Evolutionary conservation across 2,329 filamentous ascomycete species (phyloP).

Genomic region (Xylariaceae sp.): DNA sequence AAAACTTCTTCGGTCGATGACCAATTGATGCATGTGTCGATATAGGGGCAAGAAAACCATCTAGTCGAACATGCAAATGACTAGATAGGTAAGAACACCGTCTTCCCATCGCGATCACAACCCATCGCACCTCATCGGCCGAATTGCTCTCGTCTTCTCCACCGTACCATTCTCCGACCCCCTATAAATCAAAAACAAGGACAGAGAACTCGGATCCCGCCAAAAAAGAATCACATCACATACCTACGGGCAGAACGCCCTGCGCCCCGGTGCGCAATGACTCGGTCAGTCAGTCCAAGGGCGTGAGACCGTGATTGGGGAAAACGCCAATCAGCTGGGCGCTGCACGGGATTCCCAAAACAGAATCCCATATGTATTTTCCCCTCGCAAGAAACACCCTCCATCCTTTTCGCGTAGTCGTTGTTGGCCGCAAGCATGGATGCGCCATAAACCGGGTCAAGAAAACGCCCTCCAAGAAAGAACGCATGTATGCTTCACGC

Average conservation of each 20-base stretch:
- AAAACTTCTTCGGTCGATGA: neutral
- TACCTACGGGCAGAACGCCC: neutral
- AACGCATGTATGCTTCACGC: too few species aligned
- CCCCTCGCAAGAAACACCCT: too few species aligned
- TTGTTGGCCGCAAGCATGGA: neutral
- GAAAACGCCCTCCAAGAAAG: neutral
- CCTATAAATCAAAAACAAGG: too few species aligned
- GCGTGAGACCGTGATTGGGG: neutral
- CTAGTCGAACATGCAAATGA: too few species aligned
- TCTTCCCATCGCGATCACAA: too few species aligned
- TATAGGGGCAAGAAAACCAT: neutral
- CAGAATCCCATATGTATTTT: too few species aligned
- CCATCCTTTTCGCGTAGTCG: too few species aligned
- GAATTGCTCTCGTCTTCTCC: neutral
- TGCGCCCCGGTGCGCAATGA: neutral
- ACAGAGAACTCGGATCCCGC: too few species aligned
- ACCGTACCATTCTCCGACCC: neutral
- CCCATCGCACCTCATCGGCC: conserved; percentile 6
- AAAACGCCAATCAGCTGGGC: neutral
- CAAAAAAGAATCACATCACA: neutral
- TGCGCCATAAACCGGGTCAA: neutral
- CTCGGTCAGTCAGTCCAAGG: neutral
- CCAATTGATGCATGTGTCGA: neutral
- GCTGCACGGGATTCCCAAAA: too few species aligned
- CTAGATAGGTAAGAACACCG: neutral